phyloP scores from a whole-genome alignment of 2,329 filamentous ascomycete genomes.

The Cyclaneusma minus region DNA sequence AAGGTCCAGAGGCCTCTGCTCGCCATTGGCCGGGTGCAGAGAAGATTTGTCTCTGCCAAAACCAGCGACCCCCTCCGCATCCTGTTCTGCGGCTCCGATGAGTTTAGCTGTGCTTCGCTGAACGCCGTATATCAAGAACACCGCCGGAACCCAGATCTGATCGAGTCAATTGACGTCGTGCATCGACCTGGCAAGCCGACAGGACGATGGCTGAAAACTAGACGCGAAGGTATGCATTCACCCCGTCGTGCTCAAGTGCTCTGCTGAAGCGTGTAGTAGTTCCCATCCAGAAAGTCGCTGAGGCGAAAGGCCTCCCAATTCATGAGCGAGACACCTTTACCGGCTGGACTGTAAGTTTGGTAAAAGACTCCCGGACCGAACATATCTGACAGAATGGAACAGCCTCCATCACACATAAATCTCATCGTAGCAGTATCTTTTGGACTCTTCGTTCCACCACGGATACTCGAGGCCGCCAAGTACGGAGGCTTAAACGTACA shows the following conservation, averaged over 20 bases:
- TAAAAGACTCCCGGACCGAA: neutral
- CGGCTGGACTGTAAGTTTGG: constrained; percentile 52
- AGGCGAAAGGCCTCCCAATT: constrained; percentile 45
- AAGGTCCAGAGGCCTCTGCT: too few relatives aligned
- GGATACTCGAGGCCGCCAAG: constrained; percentile 51
- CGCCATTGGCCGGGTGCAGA: too few relatives aligned
- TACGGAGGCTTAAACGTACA: constrained; percentile 92
- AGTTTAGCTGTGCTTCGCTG: constrained; percentile 71
- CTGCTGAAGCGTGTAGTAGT: constrained; percentile 29
- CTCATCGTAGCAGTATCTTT: constrained; percentile 89
- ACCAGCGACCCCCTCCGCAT: constrained; percentile 69
- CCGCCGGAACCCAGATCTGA: constrained; percentile 30
- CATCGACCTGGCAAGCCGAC: constrained; percentile 64
- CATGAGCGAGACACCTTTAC: constrained; percentile 73
- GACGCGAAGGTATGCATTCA: constrained; percentile 13
- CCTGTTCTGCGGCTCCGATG: constrained; percentile 87
- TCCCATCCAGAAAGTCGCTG: constrained; percentile 54
- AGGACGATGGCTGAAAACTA: constrained; percentile 55
- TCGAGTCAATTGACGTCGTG: constrained; percentile 73
- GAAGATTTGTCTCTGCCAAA: too few relatives aligned
- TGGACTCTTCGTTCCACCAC: constrained; percentile 69
- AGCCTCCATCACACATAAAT: constrained; percentile 34
- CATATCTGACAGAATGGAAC: neutral
- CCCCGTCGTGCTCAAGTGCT: neutral
- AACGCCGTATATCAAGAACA: constrained; percentile 50